Conservation (phyloP, 2,329 filamentous ascomycete genomes). For the Emergomyces pasteurianus region DNA sequence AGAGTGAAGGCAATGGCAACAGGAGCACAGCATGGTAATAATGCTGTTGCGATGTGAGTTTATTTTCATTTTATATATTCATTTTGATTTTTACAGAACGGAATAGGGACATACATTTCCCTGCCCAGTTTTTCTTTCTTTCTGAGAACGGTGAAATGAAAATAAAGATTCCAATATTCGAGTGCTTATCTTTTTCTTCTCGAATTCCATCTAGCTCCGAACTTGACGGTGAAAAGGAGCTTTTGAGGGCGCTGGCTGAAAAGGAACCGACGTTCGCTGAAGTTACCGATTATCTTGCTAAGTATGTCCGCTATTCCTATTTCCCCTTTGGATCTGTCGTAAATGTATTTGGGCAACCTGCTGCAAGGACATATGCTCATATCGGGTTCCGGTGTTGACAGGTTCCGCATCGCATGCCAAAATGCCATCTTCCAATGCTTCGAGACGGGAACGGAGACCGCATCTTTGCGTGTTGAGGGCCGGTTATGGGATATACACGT, state of each 20-base stretch:
- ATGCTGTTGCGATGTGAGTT: constrained; percentile 1
- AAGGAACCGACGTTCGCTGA: constrained; percentile 39
- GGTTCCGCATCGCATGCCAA: constrained; percentile 61
- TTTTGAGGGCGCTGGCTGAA: constrained; percentile 38
- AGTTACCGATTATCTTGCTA: constrained; percentile 34
- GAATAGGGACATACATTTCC: neutral
- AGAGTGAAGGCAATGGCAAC: neutral
- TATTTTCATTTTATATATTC: neutral
- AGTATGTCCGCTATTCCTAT: constrained; percentile 18
- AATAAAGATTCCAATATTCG: neutral
- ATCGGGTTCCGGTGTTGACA: constrained; percentile 32
- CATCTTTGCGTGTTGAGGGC: constrained; percentile 45
- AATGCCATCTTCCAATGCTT: constrained; percentile 58
- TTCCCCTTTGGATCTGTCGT: neutral
- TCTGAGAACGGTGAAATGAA: too few relatives aligned
- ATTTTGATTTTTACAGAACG: neutral
- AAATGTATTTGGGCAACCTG: neutral
- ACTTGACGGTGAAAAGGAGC: constrained; percentile 37
- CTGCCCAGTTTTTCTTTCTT: too few relatives aligned
- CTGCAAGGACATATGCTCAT: neutral
- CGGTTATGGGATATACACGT: constrained; percentile 70
- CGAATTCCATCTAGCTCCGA: constrained; percentile 21
- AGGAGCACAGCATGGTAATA: neutral
- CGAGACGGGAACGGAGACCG: constrained; percentile 13
- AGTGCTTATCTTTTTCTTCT: neutral